Conservation (phyloP, 306 rosid genomes). For the Prunus padus region DNA sequence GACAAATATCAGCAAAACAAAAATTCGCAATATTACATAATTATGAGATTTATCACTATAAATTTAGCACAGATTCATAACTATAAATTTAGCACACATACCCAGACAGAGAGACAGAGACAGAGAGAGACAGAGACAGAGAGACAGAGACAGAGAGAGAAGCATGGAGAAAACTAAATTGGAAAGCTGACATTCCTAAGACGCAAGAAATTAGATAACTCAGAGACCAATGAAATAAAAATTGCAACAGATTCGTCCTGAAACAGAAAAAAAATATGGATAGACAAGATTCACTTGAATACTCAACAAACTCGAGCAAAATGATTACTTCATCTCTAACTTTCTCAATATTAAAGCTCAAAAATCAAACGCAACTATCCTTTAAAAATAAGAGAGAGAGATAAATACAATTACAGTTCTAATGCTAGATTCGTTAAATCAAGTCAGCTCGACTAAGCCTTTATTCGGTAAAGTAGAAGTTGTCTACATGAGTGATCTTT, state of each 20-base stretch:
- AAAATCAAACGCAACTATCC: background rate
- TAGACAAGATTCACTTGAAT: background rate
- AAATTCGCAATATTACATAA: background rate
- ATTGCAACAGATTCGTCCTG: background rate
- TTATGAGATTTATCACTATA: background rate
- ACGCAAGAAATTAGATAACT: background rate
- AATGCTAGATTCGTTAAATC: background rate
- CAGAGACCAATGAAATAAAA: background rate
- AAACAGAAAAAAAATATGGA: background rate
- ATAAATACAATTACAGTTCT: background rate
- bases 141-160: too few species aligned
- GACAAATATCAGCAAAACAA: conserved; percentile 11
- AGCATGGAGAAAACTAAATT: background rate
- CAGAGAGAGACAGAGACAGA: background rate
- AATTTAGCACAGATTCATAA: background rate
- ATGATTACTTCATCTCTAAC: background rate
- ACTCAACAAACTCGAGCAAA: background rate
- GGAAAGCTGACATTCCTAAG: background rate
- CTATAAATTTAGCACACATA: background rate
- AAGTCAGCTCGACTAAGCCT: background rate
- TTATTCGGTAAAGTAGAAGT: background rate
- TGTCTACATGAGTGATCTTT: background rate
- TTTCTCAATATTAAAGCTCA: background rate
- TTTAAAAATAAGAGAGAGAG: background rate
- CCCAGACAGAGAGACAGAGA: background rate